Evolutionary conservation across 2,329 filamentous ascomycete species (phyloP), one percentile per base, ranked within the genome.

Genomic region (Pseudogymnoascus sp.): DNA sequence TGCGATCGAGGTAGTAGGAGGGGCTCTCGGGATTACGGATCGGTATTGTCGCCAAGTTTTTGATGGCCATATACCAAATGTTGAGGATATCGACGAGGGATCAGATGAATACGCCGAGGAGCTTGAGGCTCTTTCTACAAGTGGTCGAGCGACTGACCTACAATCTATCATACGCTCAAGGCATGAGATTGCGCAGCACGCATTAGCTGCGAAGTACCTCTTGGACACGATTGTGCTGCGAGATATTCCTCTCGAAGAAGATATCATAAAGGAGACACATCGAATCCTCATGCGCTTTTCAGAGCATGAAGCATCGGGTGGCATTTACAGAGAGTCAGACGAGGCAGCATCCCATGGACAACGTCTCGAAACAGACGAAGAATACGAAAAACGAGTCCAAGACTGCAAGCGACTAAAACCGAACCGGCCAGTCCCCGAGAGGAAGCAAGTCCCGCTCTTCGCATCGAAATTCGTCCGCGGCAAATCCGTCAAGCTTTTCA

Each of bases 251-350:
- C 33, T 72, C 1, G 62, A 65, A 0, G 69, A 73, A 41, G 61
- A 68, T 0, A 46, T 69, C 0, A 70, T 73, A 10, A 62, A 67
- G 8, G 59, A 70, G 24, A 68, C 71, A 0, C 72, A 73, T 43
- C 46, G 62, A 0, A 69, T 72, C n/a, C 65, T 74, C 3, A 56
- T 64, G 2, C 16, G 65, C 12, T 63, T 46, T 3, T 62, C 66
- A 1, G 62, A 62, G 1, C 64, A 65, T 40, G 62, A 70, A 11
- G 66, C 62, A 66, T 7, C 60, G 65, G 7, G 66, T 59, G 56
- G 35, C 28, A 28, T 64, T 38, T 46, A 61, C 31, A 10, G 66
- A 62, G 4, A 50, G 46, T 16, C 66, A 1, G 46, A 53, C 46
- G 46, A 53, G 26, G 46, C 7, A 66, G 37, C 62, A 64, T 38